These are phyloP conservation scores for Platismatia glauca DNA, from an alignment of 495 filamentous ascomycete species.

Conservation along the genomic window DNA sequence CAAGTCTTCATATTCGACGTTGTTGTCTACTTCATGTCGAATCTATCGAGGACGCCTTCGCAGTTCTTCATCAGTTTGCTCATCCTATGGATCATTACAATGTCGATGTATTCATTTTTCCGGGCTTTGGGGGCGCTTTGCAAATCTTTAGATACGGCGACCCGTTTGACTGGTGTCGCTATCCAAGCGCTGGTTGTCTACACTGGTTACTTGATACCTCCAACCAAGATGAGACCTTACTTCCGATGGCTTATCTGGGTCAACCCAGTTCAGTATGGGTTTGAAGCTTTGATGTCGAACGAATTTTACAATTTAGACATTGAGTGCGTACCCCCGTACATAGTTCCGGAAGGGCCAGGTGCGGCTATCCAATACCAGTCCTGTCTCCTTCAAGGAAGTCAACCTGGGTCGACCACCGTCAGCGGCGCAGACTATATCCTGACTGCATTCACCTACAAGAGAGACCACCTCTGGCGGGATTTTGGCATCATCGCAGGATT, in stretches of 20 bases:
- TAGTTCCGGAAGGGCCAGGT: conserved; percentile 54
- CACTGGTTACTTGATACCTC: conserved; percentile 71
- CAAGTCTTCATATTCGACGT: conserved; percentile 66
- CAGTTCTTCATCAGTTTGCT: conserved; percentile 78
- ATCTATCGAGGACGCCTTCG: conserved; percentile 56
- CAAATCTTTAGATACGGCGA: conserved; percentile 55
- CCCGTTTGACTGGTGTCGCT: conserved; percentile 53
- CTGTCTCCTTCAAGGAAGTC: conserved; percentile 51
- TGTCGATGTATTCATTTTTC: conserved; percentile 76
- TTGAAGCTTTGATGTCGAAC: conserved; percentile 59
- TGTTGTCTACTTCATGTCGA: conserved; percentile 51
- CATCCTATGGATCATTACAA: conserved; percentile 49
- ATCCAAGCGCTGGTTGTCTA: conserved; percentile 65
- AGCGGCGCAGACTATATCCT: conserved; percentile 44
- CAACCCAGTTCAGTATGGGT: conserved; percentile 68
- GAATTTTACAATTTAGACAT: conserved; percentile 42
- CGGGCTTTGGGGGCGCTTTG: conserved; percentile 59
- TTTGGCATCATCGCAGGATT: conserved; percentile 52
- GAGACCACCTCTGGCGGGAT: conserved; percentile 54
- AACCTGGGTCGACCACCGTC: conserved; percentile 42
- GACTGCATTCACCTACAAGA: conserved; percentile 44
- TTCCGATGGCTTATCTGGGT: conserved; percentile 70
- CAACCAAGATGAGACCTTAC: conserved; percentile 67
- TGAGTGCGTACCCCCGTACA: conserved; percentile 44
- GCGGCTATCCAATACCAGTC: conserved; percentile 47